Percentiles rank a stretch among this genome's conserved stretches.
Conservation (phyloP, 1,284 basidiomycete species). For the Boletellus deceptivus region DNA sequence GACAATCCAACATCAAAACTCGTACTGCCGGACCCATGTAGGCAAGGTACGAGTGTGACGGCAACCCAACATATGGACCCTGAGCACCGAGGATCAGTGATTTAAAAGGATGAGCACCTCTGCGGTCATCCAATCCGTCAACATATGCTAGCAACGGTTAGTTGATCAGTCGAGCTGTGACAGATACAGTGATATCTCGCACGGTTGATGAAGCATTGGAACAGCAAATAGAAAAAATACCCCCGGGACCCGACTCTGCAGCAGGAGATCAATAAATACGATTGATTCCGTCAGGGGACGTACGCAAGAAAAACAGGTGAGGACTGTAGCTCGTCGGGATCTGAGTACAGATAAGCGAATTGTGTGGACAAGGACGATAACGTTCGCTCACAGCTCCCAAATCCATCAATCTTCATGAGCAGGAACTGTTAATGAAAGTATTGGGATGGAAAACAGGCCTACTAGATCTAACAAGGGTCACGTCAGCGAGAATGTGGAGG, state of each 20-base stretch:
- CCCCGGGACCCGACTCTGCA: conserved; percentile 74
- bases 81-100: conserved; percentile 72
- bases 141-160: conserved; percentile 50
- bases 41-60: conserved; percentile 78
- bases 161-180: conserved; percentile 9
- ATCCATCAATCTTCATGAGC: conserved; percentile 77
- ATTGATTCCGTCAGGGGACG: conserved; percentile 21
- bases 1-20: conserved; percentile 82
- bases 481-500: conserved; percentile 8
- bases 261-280: neutral
- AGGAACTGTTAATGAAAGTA: neutral
- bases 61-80: conserved; percentile 77
- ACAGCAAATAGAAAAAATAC: conserved; percentile 90
- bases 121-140: conserved; percentile 67
- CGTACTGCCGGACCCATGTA: conserved; percentile 70
- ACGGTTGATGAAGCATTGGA: conserved; percentile 89
- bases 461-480: conserved; percentile 45
- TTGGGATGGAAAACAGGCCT: conserved; percentile 15
- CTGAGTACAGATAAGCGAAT: conserved; percentile 39
- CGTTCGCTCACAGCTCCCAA: conserved; percentile 74
- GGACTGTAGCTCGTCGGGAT: conserved; percentile 76
- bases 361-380: neutral
- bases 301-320: conserved; percentile 78
- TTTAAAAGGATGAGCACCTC: conserved; percentile 61
- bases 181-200: conserved; percentile 20